Evolutionary conservation across 192 early-diverging fungal genomes (phyloP).

Genomic region (Phlyctochytrium arcticum): DNA sequence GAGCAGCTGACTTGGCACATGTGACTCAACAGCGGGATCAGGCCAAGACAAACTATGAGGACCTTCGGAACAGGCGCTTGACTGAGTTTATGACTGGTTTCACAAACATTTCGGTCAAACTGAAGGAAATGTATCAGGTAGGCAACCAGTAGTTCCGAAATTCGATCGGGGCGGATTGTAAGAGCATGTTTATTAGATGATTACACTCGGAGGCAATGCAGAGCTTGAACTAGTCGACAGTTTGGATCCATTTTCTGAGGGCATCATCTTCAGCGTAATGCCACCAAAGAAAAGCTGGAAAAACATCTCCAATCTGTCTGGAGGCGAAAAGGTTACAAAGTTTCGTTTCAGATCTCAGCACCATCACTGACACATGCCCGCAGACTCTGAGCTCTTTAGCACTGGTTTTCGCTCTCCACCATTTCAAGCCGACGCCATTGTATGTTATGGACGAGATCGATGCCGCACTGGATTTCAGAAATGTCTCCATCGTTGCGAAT

Average conservation of each 20-base stretch:
- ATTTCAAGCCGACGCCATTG: slow-evolving; percentile 98
- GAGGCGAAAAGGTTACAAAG: slow-evolving; percentile 88
- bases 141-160: not conserved
- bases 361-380: not conserved
- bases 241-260: slow-evolving; percentile 98
- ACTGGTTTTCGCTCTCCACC: slow-evolving; percentile 97
- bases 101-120: slow-evolving; percentile 82
- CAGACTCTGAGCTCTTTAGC: slow-evolving; percentile 96
- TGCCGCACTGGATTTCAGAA: slow-evolving; percentile 96
- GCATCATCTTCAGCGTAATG: slow-evolving; percentile 98
- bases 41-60: slow-evolving; percentile 70
- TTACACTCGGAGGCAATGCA: slow-evolving; percentile 96
- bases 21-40: slow-evolving; percentile 69
- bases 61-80: slow-evolving; percentile 69
- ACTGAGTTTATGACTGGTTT: slow-evolving; percentile 97
- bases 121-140: slow-evolving; percentile 99
- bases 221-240: slow-evolving; percentile 96
- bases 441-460: slow-evolving; percentile 99
- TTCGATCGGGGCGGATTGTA: not conserved
- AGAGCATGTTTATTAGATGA: slow-evolving; percentile 60
- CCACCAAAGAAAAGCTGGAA: slow-evolving; percentile 99
- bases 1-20: slow-evolving; percentile 70
- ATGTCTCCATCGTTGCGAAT: slow-evolving; percentile 98
- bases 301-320: slow-evolving; percentile 97
- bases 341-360: not conserved